A percentile compares a stretch with the other conserved stretches of the same genome.
These are phyloP conservation scores for Candida mesenterica DNA, from an alignment of 1,139 yeast genomes.

Conservation along the genomic window DNA sequence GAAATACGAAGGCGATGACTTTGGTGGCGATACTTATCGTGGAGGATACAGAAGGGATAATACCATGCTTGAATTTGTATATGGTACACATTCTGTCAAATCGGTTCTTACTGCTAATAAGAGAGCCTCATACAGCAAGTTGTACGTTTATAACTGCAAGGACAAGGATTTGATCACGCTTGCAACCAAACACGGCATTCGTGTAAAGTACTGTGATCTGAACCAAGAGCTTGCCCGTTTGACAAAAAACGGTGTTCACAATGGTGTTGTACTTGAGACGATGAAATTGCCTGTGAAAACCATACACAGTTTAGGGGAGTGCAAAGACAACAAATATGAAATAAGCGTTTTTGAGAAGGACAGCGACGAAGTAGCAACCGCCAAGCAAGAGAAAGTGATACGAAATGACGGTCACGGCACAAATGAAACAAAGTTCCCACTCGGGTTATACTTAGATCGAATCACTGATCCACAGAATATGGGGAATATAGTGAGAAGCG, in stretches of 20 bases:
- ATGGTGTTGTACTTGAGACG: slow-evolving; percentile 74
- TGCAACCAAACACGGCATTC: slow-evolving; percentile 47
- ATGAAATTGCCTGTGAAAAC: slow-evolving; percentile 52
- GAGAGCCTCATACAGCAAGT: slow-evolving; percentile 50
- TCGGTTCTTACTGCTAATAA: slow-evolving; percentile 64
- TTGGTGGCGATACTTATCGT: neutral
- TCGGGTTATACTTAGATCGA: slow-evolving; percentile 78
- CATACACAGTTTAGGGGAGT: slow-evolving; percentile 33
- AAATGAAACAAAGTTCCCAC: slow-evolving; percentile 41
- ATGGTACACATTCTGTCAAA: slow-evolving; percentile 72
- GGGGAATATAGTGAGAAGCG: slow-evolving; percentile 83
- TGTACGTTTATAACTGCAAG: slow-evolving; percentile 48
- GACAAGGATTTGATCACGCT: slow-evolving; percentile 38
- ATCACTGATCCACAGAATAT: slow-evolving; percentile 88
- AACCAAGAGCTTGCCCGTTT: slow-evolving; percentile 60
- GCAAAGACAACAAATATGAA: slow-evolving; percentile 28
- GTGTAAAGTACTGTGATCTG: slow-evolving; percentile 40
- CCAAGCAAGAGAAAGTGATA: slow-evolving; percentile 7
- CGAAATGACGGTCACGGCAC: slow-evolving; percentile 5
- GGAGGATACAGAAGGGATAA: slow-evolving; percentile 15
- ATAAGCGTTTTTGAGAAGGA: slow-evolving; percentile 21
- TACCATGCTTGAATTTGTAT: slow-evolving; percentile 66
- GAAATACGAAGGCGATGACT: slow-evolving; percentile 2
- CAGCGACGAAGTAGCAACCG: slow-evolving; percentile 17
- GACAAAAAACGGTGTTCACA: slow-evolving; percentile 74